These are phyloP conservation scores for Narthecium ossifragum DNA, from an alignment of 106 monocot species.

Conservation along the genomic window DNA sequence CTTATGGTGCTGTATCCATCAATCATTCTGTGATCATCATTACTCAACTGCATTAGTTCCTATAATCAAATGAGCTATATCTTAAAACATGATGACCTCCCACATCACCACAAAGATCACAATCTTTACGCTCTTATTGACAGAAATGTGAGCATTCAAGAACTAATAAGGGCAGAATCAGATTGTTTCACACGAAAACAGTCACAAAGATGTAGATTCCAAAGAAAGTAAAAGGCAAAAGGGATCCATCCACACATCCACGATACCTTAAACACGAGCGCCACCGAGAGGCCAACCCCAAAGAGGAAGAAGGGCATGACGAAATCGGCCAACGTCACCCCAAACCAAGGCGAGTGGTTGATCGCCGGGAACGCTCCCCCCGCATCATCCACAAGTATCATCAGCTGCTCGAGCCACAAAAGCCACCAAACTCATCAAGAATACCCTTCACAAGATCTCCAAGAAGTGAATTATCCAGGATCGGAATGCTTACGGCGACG, in stretches of 20 bases:
- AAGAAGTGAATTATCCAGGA: neutral
- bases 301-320: constrained; percentile 96
- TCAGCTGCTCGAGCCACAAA: constrained; percentile 43
- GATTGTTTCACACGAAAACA: no score
- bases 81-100: no score
- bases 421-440: neutral
- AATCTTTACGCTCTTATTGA: no score
- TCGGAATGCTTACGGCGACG: constrained; percentile 39
- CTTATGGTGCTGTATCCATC: no score
- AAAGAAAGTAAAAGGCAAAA: neutral
- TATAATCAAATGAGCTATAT: no score
- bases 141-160: no score
- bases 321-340: constrained; percentile 82
- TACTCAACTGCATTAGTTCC: no score
- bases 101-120: no score
- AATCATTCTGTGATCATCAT: no score
- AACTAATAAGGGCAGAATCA: no score
- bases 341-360: constrained; percentile 88
- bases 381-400: constrained; percentile 92
- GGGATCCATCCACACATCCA: neutral
- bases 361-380: constrained; percentile 82
- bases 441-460: neutral
- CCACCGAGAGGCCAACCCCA: constrained; percentile 70
- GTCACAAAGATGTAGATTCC: neutral
- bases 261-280: constrained; percentile 74